phyloP scores from a whole-genome alignment of 805 yeast species.

The Starmerella floricola region DNA sequence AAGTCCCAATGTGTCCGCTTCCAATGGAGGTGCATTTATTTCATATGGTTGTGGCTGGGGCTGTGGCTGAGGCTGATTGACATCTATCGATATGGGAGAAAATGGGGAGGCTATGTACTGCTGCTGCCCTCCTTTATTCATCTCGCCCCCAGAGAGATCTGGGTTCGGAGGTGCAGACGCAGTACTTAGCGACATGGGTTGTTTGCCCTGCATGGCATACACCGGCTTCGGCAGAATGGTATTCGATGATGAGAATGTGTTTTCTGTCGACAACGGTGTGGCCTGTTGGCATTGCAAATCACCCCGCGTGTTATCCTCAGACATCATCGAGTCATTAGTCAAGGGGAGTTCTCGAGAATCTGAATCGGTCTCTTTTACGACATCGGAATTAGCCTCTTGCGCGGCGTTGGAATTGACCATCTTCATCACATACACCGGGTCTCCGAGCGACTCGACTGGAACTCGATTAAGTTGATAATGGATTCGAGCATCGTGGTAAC shows the following conservation, averaged over 20 bases:
- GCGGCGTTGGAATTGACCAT: background rate
- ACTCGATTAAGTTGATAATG: slow-evolving; percentile 14
- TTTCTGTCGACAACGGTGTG: too few relatives aligned
- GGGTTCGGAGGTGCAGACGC: too few relatives aligned
- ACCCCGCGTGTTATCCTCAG: too few relatives aligned
- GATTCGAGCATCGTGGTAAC: slow-evolving; percentile 26
- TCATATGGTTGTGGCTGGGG: background rate
- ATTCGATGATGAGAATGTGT: too few relatives aligned
- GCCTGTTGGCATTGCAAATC: too few relatives aligned
- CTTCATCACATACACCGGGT: slow-evolving; percentile 10
- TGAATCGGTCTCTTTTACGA: background rate
- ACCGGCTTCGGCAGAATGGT: too few relatives aligned
- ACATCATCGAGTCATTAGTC: too few relatives aligned
- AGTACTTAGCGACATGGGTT: too few relatives aligned
- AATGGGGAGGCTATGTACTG: background rate
- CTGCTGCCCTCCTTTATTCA: background rate
- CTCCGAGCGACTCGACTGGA: slow-evolving; percentile 11
- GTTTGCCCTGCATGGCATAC: too few relatives aligned
- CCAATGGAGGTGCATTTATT: background rate
- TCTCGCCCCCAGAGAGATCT: too few relatives aligned
- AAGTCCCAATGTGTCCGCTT: background rate
- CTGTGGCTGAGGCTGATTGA: slow-evolving; percentile 24
- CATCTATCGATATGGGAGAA: background rate
- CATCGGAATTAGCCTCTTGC: background rate
- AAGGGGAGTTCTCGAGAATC: too few relatives aligned